Evolutionary conservation across 495 filamentous ascomycete genomes (phyloP).

Genomic region (Trichoderma reesei): DNA sequence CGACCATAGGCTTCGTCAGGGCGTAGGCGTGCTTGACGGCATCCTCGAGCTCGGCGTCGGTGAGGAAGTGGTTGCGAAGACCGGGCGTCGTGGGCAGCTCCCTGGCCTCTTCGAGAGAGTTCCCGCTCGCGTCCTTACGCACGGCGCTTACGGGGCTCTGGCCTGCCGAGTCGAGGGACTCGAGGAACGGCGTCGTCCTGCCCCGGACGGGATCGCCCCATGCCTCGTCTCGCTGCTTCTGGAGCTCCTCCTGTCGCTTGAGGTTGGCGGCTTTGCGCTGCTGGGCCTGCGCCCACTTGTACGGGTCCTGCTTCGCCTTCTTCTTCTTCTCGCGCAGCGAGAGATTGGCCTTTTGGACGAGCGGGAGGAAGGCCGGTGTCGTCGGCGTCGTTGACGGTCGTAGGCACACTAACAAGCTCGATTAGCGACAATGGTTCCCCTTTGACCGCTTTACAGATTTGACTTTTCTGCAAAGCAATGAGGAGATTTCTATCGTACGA

Average conservation of each 20-base stretch:
- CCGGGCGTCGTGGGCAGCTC: constrained; percentile 33
- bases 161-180: constrained; percentile 60
- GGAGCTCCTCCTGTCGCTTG: constrained; percentile 52
- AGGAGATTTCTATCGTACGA: constrained; percentile 34
- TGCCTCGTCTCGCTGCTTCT: constrained; percentile 43
- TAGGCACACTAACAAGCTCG: constrained; percentile 32
- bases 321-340: constrained; percentile 36
- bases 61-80: constrained; percentile 67
- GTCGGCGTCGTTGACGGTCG: constrained; percentile 30
- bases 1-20: constrained; percentile 48
- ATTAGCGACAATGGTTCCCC: constrained; percentile 9
- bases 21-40: constrained; percentile 53
- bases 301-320: constrained; percentile 49
- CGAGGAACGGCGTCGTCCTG: constrained; percentile 67
- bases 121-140: constrained; percentile 27
- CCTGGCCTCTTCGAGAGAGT: constrained; percentile 22
- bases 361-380: constrained; percentile 29
- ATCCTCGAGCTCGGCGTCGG: constrained; percentile 48
- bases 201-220: constrained; percentile 73
- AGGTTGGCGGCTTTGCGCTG: constrained; percentile 74
- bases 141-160: constrained; percentile 27
- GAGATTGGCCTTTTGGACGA: constrained; percentile 42
- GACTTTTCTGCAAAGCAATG: background rate
- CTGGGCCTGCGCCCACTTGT: constrained; percentile 59
- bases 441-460: background rate